Percentiles rank a stretch among this genome's conserved stretches.
These are phyloP conservation scores for Wallacemonas rigidus DNA, from an alignment of 208 protist species.

Conservation along the genomic window DNA sequence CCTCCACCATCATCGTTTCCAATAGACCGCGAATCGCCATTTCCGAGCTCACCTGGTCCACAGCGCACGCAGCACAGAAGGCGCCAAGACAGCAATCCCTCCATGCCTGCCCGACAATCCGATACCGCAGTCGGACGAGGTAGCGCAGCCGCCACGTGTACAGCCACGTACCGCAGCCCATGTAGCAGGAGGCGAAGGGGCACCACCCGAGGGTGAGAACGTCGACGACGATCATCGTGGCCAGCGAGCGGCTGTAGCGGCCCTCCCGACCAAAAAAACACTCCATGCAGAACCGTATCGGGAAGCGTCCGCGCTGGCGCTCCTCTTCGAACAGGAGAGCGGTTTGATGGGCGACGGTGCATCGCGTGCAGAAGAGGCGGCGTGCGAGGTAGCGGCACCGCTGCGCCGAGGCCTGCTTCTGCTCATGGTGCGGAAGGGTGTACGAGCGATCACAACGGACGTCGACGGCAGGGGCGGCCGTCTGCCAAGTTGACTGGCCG, in stretches of 20 bases:
- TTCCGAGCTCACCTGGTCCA: conserved; percentile 68
- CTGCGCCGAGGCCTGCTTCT: not conserved
- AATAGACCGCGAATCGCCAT: conserved; percentile 37
- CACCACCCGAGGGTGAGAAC: conserved; percentile 41
- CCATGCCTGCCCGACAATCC: conserved; percentile 26
- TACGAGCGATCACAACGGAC: not conserved
- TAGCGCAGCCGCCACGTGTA: conserved; percentile 75
- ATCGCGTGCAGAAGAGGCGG: conserved; percentile 65
- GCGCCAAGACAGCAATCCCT: not conserved
- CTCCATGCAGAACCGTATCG: conserved; percentile 41
- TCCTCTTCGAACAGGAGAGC: conserved; percentile 53
- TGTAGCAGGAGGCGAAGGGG: conserved; percentile 56
- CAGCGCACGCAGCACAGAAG: conserved; percentile 47
- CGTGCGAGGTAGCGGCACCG: conserved; percentile 37
- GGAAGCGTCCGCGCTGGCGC: conserved; percentile 29
- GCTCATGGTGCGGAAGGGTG: not conserved
- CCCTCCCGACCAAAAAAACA: conserved; percentile 35
- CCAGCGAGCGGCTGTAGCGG: conserved; percentile 31
- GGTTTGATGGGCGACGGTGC: conserved; percentile 60
- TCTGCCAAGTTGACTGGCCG: not conserved
- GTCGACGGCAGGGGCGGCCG: not conserved
- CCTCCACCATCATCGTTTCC: conserved; percentile 4
- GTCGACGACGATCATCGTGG: conserved; percentile 46
- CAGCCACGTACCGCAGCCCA: conserved; percentile 63
- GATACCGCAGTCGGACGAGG: conserved; percentile 66